Base-by-base conservation (phyloP, 164 flowering plant genomes). In the Aristolochia californica region DNA sequence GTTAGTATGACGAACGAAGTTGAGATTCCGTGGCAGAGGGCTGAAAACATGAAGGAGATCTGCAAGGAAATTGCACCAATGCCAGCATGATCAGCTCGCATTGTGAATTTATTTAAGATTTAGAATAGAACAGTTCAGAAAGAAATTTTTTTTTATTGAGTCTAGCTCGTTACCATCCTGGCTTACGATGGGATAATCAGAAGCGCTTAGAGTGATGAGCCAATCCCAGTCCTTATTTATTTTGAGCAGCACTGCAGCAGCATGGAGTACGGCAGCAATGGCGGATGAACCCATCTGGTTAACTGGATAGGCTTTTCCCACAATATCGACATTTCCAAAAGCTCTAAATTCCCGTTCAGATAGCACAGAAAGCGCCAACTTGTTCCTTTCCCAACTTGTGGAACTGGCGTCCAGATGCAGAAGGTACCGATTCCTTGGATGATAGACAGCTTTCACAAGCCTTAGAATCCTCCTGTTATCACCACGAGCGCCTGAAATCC, bases 351-450 rank as follows among this genome's bases (percentile, higher is more conserved):
- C 60, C 40, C 17, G 48, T 4, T 72, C 66, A 12, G 78, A 70
- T 55, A 61, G 57, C 55, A 74, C 62, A 4, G 43, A 50, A 5
- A 26, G 10, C 1, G 74, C 73, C 48, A 81, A 27, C 20, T 64
- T 66, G 58, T 34, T 20, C 55, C 82, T 74, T 40, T 82, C 87
- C 13, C 50, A 0, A 17, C 57, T 54, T 0, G 74, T 27, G 2
- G 82, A 43, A 28, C 48, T 64, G 0, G 71, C 64, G 54, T 73
- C 82, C 13, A 82, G 75, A 10, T 70, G 75, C 55, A 82, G 49
- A 8, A 82, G 69, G 55, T 79, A 82, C 26, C 66, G 73, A 43
- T 82, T 82, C 53, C 84, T 69, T 1, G 87, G 87, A 66, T 82
- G 87, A 61, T 82, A 82, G 11, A 78, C 60, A 1, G 81, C 72